Conservation (phyloP, 1,139 yeast species). For the Taphrina communis region DNA sequence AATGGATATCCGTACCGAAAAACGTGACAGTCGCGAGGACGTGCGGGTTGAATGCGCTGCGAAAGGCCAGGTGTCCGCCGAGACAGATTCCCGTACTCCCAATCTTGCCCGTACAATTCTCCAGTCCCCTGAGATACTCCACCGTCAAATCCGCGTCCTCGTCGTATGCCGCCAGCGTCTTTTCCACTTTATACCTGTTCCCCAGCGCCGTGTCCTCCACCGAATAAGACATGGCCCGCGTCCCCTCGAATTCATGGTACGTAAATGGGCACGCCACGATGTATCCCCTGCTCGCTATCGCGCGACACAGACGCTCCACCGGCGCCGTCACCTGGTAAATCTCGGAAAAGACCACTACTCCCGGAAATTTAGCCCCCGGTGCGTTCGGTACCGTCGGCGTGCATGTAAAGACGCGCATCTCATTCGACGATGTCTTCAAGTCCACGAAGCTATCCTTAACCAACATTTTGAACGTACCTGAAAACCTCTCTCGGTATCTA, state of each 20-base stretch:
- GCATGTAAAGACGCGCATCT: constrained; percentile 69
- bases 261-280: constrained; percentile 79
- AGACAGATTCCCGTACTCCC: constrained; percentile 90
- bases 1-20: constrained; percentile 82
- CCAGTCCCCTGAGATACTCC: constrained; percentile 63
- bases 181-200: constrained; percentile 67
- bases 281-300: constrained; percentile 79
- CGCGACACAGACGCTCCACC: constrained; percentile 75
- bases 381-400: constrained; percentile 74
- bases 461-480: constrained; percentile 57
- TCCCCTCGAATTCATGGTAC: constrained; percentile 72
- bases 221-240: constrained; percentile 72
- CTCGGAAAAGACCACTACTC: constrained; percentile 74
- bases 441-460: constrained; percentile 71
- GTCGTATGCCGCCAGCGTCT: constrained; percentile 74
- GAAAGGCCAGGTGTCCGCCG: constrained; percentile 81
- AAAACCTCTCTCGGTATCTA: too few species aligned
- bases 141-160: constrained; percentile 72
- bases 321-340: constrained; percentile 78
- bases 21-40: constrained; percentile 74
- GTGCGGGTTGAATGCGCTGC: constrained; percentile 71
- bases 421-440: constrained; percentile 68
- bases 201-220: constrained; percentile 77
- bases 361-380: constrained; percentile 79
- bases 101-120: constrained; percentile 72